Evolutionary conservation across 306 rosid genomes (phyloP).

Genomic region (Sphenostylis stenocarpa): DNA sequence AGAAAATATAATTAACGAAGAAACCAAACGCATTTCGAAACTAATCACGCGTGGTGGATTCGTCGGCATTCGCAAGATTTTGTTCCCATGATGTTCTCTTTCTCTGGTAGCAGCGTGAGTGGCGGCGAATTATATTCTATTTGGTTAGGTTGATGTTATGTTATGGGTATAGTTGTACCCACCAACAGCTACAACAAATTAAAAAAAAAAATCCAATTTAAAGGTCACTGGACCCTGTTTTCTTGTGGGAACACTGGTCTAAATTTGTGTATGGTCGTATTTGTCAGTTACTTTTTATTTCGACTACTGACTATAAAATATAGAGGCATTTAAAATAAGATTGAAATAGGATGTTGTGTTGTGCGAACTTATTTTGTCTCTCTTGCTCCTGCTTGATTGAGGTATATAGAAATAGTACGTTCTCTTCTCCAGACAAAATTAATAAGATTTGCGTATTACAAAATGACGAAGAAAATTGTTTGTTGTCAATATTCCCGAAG

Average conservation of each 20-base stretch:
- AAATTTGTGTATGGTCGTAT: conserved; percentile 3
- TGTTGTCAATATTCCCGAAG: too few species aligned
- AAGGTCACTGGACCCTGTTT: not conserved
- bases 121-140: not conserved
- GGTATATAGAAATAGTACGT: not conserved
- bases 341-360: not conserved
- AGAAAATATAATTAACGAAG: conserved; percentile 2
- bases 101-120: conserved; percentile 5
- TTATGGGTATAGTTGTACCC: not conserved
- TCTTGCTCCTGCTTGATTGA: not conserved
- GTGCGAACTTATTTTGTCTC: not conserved
- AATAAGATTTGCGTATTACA: too few species aligned
- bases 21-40: not conserved
- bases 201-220: not conserved
- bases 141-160: not conserved
- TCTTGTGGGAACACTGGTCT: not conserved
- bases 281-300: not conserved
- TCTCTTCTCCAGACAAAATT: not conserved
- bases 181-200: not conserved
- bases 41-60: conserved; percentile 33
- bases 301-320: not conserved
- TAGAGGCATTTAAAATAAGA: conserved; percentile 8
- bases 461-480: not conserved
- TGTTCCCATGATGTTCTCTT: conserved; percentile 11
- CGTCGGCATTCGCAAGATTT: conserved; percentile 27